These are phyloP conservation scores for Mentha longifolia DNA, from an alignment of 257 asterid genomes.

Conservation along the genomic window DNA sequence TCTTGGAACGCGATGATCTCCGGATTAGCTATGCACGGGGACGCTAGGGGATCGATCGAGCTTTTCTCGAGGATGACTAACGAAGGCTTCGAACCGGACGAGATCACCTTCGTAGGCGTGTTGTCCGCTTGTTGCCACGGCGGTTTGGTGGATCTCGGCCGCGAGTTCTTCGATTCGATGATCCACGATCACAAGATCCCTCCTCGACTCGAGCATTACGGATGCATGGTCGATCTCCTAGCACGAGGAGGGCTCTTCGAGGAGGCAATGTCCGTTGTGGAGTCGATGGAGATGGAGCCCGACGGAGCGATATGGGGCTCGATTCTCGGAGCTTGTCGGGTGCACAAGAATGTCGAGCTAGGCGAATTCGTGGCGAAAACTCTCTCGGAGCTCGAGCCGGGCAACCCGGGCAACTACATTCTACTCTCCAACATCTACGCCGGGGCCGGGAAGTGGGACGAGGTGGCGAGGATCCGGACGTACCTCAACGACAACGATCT, in stretches of 20 bases:
- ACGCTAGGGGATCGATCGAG: constrained; percentile 37
- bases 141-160: constrained; percentile 48
- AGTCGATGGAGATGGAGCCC: constrained; percentile 42
- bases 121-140: constrained; percentile 53
- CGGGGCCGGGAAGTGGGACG: constrained; percentile 50
- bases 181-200: constrained; percentile 33
- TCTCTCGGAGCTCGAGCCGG: constrained; percentile 43
- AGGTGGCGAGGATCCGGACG: constrained; percentile 48
- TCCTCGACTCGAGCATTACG: constrained; percentile 51
- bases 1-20: constrained; percentile 57
- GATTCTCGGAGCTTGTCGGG: constrained; percentile 48
- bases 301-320: constrained; percentile 59
- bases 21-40: constrained; percentile 56
- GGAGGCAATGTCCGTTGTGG: constrained; percentile 44
- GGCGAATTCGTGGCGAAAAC: constrained; percentile 42
- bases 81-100: constrained; percentile 43
- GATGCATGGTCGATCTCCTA: constrained; percentile 50
- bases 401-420: constrained; percentile 42
- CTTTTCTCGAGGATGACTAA: constrained; percentile 44
- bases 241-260: constrained; percentile 46
- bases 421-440: constrained; percentile 51
- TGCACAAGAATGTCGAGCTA: constrained; percentile 43
- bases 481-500: constrained; percentile 46
- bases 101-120: constrained; percentile 48
- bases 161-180: constrained; percentile 42